phyloP scores from a whole-genome alignment of 495 filamentous ascomycete species.

The Penicillium flavigenum region DNA sequence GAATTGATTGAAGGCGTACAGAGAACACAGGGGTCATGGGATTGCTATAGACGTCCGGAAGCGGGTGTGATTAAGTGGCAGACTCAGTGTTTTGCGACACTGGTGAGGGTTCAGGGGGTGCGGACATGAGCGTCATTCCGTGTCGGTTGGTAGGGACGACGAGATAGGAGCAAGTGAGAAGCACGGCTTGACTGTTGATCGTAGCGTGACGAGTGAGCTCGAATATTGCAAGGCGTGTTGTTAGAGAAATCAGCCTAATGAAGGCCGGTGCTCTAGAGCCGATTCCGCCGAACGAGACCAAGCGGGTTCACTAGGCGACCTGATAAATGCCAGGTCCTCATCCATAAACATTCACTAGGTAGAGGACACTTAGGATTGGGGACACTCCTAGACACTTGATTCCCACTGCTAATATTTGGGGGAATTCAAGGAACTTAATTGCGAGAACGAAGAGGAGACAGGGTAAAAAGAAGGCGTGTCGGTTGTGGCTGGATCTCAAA shows the following conservation, averaged over 20 bases:
- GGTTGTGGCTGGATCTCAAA: conserved; percentile 29
- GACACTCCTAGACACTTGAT: neutral
- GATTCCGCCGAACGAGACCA: conserved; percentile 3
- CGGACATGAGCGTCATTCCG: conserved; percentile 40
- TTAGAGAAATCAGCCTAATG: neutral
- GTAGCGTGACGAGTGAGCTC: neutral
- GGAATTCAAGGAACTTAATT: conserved; percentile 2
- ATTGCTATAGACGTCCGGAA: neutral
- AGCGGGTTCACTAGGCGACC: neutral
- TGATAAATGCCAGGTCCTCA: conserved; percentile 9
- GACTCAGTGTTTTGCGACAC: conserved; percentile 28
- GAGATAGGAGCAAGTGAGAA: neutral
- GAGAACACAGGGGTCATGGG: neutral
- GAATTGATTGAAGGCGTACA: neutral
- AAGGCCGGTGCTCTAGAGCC: neutral
- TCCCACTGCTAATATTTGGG: neutral
- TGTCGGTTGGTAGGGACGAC: conserved; percentile 15
- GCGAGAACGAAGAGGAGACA: neutral
- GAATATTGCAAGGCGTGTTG: neutral
- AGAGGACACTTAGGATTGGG: conserved; percentile 3
- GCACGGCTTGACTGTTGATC: neutral
- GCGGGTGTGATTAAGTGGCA: conserved; percentile 17
- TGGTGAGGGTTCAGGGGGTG: conserved; percentile 19
- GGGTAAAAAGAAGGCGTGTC: conserved; percentile 13
- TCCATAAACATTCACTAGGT: conserved; percentile 2